Base-by-base conservation (phyloP, 2,329 filamentous ascomycete genomes). In the Botrytis aclada region DNA sequence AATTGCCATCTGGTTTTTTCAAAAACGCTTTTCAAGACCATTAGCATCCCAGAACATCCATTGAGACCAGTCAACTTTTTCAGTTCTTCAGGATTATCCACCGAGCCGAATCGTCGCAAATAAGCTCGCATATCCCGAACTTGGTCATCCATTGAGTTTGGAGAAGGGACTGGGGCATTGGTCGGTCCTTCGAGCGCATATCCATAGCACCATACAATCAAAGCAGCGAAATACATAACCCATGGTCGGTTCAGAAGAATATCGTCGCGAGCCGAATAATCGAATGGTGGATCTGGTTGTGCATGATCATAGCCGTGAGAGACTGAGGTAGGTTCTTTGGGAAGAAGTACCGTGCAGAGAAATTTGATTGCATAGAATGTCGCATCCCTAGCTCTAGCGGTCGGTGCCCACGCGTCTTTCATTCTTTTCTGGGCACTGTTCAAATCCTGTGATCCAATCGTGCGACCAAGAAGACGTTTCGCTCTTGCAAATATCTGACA, bases 201-300 rank as follows among this genome's bases (percentile, higher is more conserved):
- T 3, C 95, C 95, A 79, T 98, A 99, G 74, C 90, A 94, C 96
- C 96, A 99, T 1, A 98, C 93, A 34, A 98, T 93, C 22, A 99
- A 86, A 0, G 91, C 90, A 0, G 96, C 93, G 80, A 97, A 97
- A 82, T 98, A 99, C 69, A 98, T 85, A 18, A 98, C 94, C 95
- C 96, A 99, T 0, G 95, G 93, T 25, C 96, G 88, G 79, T 98
- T 97, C 74, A 98, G 87, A 2, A 98, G 86, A 70, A 94, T 92
- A 78, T 99, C 96, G 78, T 97, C 93, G 32, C 94, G 89, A 0
- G 95, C 94, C 29, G 90, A 91, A 81, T 98, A 99, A 10, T 87
- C 84, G 7, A 83, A 83, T 29, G 82, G 82, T 22, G 75, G 74
- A 64, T 81, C 80, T 65, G 82, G 80, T 18, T 79, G 79, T 41